Evolutionary conservation across 108 stramenopile genomes (phyloP).

Genomic region (Fragilaria crotonensis): DNA sequence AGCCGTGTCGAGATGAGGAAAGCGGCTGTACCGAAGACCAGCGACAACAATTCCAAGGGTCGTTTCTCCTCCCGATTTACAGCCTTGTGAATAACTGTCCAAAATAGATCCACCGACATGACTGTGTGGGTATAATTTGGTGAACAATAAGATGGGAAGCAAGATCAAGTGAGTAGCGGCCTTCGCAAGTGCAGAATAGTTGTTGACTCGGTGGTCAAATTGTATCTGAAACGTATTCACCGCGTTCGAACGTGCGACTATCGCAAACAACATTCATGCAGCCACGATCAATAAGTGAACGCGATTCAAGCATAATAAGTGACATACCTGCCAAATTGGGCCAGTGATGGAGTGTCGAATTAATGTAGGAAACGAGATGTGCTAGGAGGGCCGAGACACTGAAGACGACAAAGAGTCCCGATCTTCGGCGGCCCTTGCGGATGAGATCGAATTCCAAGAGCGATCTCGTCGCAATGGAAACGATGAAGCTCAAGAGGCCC

Average conservation of each 20-base stretch:
- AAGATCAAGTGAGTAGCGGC: no score
- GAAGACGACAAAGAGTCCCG: not conserved
- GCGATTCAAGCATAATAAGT: constrained; percentile 25
- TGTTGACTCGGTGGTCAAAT: no score
- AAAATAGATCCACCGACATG: not conserved
- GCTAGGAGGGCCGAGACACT: constrained; percentile 3
- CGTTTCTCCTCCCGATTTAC: not conserved
- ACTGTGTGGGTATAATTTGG: not conserved
- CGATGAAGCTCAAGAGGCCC: constrained; percentile 15
- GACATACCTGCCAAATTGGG: constrained; percentile 4
- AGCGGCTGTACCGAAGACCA: not conserved
- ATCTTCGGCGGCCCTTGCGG: not conserved
- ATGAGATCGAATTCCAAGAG: constrained; percentile 32
- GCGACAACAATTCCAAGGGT: not conserved
- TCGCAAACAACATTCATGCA: no score
- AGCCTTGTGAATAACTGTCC: not conserved
- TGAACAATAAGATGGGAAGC: no score
- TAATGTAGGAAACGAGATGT: constrained; percentile 14
- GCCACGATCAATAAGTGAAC: no score
- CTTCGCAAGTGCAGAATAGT: no score
- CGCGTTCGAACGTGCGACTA: no score
- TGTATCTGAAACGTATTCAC: no score
- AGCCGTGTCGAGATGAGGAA: not conserved
- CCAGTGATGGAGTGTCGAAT: not conserved
- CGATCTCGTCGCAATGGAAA: constrained; percentile 10